These are phyloP conservation scores for Verbena officinalis DNA, from an alignment of 257 asterid species.

Conservation along the genomic window DNA sequence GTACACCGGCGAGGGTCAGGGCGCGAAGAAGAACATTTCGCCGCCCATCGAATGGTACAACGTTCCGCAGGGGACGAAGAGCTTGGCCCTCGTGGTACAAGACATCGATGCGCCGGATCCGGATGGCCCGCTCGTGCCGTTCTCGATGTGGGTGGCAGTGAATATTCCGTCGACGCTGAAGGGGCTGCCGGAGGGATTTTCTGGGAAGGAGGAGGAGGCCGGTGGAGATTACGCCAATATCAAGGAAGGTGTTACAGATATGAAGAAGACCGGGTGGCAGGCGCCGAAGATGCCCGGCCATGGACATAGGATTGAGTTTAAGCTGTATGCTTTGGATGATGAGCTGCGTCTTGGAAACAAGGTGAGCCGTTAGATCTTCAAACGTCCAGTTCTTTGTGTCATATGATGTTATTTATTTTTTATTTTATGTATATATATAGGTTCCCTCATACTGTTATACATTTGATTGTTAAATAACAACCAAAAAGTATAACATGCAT, in stretches of 20 bases:
- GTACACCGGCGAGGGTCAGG: conserved; percentile 82
- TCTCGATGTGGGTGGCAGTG: conserved; percentile 70
- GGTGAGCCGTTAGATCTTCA: conserved; percentile 37
- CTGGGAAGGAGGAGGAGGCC: conserved; percentile 52
- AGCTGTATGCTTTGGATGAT: conserved; percentile 71
- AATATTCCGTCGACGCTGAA: conserved; percentile 73
- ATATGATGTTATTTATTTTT: too few species aligned
- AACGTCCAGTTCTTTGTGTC: too few species aligned
- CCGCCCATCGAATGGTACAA: conserved; percentile 93
- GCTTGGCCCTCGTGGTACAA: conserved; percentile 64
- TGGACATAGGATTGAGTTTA: conserved; percentile 78
- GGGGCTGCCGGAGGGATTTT: conserved; percentile 87
- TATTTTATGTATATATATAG: too few species aligned
- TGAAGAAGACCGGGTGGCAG: conserved; percentile 76
- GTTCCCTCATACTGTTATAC: too few species aligned
- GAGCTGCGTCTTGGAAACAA: conserved; percentile 67
- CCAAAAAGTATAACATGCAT: too few species aligned
- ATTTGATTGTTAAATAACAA: too few species aligned
- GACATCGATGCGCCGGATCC: conserved; percentile 87
- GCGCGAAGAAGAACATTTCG: conserved; percentile 61
- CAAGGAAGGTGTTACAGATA: conserved; percentile 68
- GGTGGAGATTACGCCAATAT: conserved; percentile 54
- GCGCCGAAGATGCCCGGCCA: conserved; percentile 59
- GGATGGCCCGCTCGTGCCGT: conserved; percentile 57
- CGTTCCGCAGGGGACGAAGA: conserved; percentile 61